Conservation (phyloP, 371 early-diverging fungal genomes). For the Mycotypha africana region DNA sequence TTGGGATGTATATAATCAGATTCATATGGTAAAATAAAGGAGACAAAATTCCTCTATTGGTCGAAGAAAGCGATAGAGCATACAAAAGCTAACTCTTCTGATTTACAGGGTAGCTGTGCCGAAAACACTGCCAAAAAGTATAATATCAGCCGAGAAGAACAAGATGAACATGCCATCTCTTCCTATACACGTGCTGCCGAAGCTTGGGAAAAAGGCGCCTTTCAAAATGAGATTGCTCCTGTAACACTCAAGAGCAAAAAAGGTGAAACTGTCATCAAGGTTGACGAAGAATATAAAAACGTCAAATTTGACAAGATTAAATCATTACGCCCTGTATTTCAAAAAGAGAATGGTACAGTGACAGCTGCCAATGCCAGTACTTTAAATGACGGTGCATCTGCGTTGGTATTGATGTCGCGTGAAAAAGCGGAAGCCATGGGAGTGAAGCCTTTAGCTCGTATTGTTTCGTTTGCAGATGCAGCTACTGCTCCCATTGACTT, state of each 20-base stretch:
- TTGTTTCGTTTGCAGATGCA: constrained; percentile 77
- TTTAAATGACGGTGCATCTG: constrained; percentile 95
- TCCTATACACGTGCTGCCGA: constrained; percentile 85
- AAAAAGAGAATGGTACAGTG: constrained; percentile 69
- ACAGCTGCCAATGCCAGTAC: constrained; percentile 96
- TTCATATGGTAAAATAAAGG: constrained; percentile 44
- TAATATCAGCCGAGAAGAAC: constrained; percentile 76
- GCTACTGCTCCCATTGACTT: constrained; percentile 87
- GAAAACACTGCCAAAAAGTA: constrained; percentile 87
- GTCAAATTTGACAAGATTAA: constrained; percentile 66
- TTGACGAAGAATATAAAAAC: constrained; percentile 88
- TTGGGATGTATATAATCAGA: constrained; percentile 87
- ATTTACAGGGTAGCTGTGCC: constrained; percentile 86
- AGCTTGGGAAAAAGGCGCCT: constrained; percentile 73
- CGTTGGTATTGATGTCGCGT: constrained; percentile 84
- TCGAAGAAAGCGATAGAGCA: neutral
- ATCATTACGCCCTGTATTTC: constrained; percentile 51
- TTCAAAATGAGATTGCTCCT: constrained; percentile 82
- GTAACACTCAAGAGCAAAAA: constrained; percentile 76
- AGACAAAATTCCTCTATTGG: no score
- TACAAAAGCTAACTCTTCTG: neutral
- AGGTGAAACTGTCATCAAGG: constrained; percentile 61
- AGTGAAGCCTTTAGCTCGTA: constrained; percentile 79
- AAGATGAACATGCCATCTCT: constrained; percentile 86
- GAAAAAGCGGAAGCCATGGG: constrained; percentile 70